These are phyloP conservation scores for Rutstroemia sp. DNA, from an alignment of 2,329 filamentous ascomycete species.

Conservation along the genomic window DNA sequence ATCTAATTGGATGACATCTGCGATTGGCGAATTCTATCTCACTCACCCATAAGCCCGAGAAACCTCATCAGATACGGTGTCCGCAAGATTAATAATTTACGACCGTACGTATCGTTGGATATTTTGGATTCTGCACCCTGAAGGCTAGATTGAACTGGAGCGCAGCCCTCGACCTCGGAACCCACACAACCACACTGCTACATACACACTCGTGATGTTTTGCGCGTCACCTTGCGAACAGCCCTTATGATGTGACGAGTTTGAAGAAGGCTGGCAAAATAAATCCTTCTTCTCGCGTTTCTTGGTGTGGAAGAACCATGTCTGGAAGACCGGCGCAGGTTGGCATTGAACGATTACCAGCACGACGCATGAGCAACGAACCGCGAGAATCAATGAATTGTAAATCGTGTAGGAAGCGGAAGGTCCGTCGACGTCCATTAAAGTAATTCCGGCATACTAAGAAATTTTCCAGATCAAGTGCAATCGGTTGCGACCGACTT, in stretches of 20 bases:
- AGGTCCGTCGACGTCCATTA: slow-evolving; percentile 48
- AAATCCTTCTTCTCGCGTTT: slow-evolving; percentile 7
- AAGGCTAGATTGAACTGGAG: neutral
- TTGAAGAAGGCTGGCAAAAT: slow-evolving; percentile 12
- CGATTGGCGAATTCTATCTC: slow-evolving; percentile 6
- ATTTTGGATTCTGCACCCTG: neutral
- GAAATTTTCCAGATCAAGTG: slow-evolving; percentile 68
- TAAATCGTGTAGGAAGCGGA: slow-evolving; percentile 88
- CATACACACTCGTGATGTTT: slow-evolving; percentile 12
- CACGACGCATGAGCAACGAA: slow-evolving; percentile 37
- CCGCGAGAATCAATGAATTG: slow-evolving; percentile 91
- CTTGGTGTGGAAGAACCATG: slow-evolving; percentile 18
- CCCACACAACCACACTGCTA: neutral
- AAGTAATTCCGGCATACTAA: slow-evolving; percentile 20
- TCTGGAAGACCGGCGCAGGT: slow-evolving; percentile 27
- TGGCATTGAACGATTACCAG: slow-evolving; percentile 30
- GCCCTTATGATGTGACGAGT: slow-evolving; percentile 25
- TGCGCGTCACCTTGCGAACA: slow-evolving; percentile 16
- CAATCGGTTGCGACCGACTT: slow-evolving; percentile 75
- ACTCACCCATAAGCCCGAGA: neutral
- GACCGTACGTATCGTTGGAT: neutral
- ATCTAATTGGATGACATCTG: slow-evolving; percentile 3
- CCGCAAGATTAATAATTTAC: neutral
- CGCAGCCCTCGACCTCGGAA: neutral
- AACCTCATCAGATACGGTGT: neutral